Evolutionary conservation across 257 asterid species (phyloP).

Genomic region (Cinchona pubescens): DNA sequence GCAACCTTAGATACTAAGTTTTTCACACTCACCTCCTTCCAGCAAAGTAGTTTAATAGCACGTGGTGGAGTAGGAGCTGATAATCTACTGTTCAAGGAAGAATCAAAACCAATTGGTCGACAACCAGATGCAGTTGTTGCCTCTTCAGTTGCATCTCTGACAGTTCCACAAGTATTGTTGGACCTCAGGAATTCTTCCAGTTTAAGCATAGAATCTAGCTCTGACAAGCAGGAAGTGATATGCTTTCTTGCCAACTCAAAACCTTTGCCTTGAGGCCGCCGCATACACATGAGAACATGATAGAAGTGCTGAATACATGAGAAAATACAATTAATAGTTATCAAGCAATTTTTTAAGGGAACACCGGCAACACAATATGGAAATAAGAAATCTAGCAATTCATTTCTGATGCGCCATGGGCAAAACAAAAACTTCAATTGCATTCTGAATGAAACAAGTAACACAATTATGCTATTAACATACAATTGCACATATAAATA

Average conservation of each 20-base stretch:
- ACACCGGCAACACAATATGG: not conserved
- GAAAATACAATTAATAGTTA: constrained; percentile 20
- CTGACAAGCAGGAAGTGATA: constrained; percentile 62
- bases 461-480: not conserved
- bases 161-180: constrained; percentile 36
- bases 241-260: constrained; percentile 96
- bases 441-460: no score
- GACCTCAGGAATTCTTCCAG: constrained; percentile 60
- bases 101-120: constrained; percentile 87
- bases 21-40: constrained; percentile 65
- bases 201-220: constrained; percentile 80
- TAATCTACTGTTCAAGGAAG: constrained; percentile 88
- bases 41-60: constrained; percentile 70
- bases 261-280: constrained; percentile 98
- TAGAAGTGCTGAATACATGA: constrained; percentile 72
- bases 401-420: not conserved
- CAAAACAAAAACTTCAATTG: not conserved
- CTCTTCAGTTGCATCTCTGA: constrained; percentile 39
- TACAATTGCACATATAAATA: not conserved
- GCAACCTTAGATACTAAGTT: constrained; percentile 5
- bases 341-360: not conserved
- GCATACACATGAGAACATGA: constrained; percentile 70
- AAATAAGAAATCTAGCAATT: not conserved
- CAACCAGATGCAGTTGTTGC: constrained; percentile 91
- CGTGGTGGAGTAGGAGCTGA: constrained; percentile 99